Evolutionary conservation across 371 early-diverging fungal genomes (phyloP).

Genomic region (Cokeromyces recurvatus): DNA sequence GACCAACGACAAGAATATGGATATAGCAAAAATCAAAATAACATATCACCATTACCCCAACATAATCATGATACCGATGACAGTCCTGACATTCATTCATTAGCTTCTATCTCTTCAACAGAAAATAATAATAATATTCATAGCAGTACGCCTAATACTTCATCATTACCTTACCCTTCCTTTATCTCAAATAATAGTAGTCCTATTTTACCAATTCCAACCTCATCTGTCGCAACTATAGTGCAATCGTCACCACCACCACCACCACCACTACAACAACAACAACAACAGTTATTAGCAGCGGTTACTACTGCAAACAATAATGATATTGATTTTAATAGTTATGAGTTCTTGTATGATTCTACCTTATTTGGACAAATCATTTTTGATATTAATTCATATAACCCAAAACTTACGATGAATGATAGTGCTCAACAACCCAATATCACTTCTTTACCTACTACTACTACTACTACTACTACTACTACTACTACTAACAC

Average conservation of each 20-base stretch:
- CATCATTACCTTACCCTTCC: background rate
- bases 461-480: too few relatives aligned
- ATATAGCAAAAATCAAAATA: background rate
- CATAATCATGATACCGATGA: background rate
- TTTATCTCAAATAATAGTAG: background rate
- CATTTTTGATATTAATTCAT: slow-evolving; percentile 36
- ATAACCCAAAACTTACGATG: too few relatives aligned
- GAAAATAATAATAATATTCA: background rate
- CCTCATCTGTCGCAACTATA: background rate
- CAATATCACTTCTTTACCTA: background rate
- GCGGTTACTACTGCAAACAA: too few relatives aligned
- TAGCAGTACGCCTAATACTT: background rate
- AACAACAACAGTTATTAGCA: slow-evolving; percentile 1
- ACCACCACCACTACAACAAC: slow-evolving; percentile 2
- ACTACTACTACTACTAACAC: too few relatives aligned
- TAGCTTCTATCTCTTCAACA: background rate
- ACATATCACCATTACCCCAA: background rate
- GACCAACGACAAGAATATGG: slow-evolving; percentile 11
- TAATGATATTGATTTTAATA: slow-evolving; percentile 34
- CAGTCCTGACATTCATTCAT: slow-evolving; percentile 2
- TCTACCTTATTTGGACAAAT: slow-evolving; percentile 44
- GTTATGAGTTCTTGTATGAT: slow-evolving; percentile 37
- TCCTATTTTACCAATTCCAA: background rate
- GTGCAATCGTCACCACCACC: slow-evolving; percentile 4
- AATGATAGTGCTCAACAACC: background rate